Percentiles rank a stretch among this genome's conserved stretches.
Conservation (phyloP, 805 yeast species). For the Barnettozyma vustinii region DNA sequence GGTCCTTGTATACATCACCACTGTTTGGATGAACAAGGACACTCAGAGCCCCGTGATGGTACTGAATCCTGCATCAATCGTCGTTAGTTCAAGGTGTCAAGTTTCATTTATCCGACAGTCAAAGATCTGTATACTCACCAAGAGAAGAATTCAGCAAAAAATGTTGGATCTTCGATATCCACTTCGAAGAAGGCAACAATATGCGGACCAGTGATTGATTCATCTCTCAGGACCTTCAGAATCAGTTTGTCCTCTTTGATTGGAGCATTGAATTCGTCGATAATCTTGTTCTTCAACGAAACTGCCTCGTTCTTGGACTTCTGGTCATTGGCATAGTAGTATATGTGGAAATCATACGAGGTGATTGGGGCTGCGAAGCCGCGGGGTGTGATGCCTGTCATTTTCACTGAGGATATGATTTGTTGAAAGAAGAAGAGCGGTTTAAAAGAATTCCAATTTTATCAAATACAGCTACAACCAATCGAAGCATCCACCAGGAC, state of each 20-base stretch:
- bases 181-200: slow-evolving; percentile 49
- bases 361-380: slow-evolving; percentile 15
- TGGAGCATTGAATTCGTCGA: slow-evolving; percentile 34
- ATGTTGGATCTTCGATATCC: slow-evolving; percentile 38
- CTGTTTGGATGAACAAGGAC: slow-evolving; percentile 47
- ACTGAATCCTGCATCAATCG: slow-evolving; percentile 28
- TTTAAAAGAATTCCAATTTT: no score
- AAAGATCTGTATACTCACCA: slow-evolving; percentile 22
- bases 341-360: slow-evolving; percentile 49
- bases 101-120: neutral
- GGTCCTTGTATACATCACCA: slow-evolving; percentile 38
- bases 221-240: slow-evolving; percentile 10
- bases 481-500: no score
- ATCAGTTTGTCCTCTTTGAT: slow-evolving; percentile 24
- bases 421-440: no score
- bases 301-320: slow-evolving; percentile 31
- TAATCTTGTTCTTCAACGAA: slow-evolving; percentile 35
- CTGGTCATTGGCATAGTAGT: slow-evolving; percentile 34
- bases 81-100: neutral
- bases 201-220: slow-evolving; percentile 33
- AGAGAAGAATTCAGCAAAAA: slow-evolving; percentile 38
- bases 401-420: no score
- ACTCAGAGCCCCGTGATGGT: slow-evolving; percentile 44
- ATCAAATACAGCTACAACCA: no score
- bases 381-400: neutral